These are phyloP conservation scores for Tylopilus orsonianus DNA, from an alignment of 1,284 basidiomycete genomes.

Conservation along the genomic window DNA sequence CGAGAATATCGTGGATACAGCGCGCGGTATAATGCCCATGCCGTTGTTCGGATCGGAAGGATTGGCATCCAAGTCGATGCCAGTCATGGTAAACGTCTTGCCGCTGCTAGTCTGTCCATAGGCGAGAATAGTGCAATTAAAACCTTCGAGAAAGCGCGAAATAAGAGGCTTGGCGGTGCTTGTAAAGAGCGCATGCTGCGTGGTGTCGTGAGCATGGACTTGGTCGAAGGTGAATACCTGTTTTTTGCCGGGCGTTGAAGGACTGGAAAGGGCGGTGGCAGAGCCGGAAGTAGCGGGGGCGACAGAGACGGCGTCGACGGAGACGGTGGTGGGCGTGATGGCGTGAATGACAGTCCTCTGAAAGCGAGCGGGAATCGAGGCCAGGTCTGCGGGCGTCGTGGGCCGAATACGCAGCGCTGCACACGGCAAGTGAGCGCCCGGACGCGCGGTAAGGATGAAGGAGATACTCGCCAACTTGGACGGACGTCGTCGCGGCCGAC, in stretches of 20 bases:
- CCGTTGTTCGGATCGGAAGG: conserved; percentile 71
- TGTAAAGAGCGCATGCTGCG: conserved; percentile 84
- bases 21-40: conserved; percentile 94
- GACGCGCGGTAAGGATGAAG: not conserved
- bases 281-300: conserved; percentile 47
- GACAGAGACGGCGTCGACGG: conserved; percentile 66
- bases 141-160: conserved; percentile 90
- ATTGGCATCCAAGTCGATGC: conserved; percentile 82
- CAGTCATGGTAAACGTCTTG: conserved; percentile 97
- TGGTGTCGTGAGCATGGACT: conserved; percentile 81
- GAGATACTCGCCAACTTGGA: conserved; percentile 75
- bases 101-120: conserved; percentile 98
- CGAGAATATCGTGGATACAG: conserved; percentile 89
- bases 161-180: conserved; percentile 84
- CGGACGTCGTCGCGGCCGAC: conserved; percentile 67
- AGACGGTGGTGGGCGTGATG: conserved; percentile 63
- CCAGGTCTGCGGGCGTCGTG: conserved; percentile 77
- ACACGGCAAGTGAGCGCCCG: conserved; percentile 9
- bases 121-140: conserved; percentile 96
- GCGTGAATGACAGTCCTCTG: conserved; percentile 87
- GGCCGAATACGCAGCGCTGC: conserved; percentile 92
- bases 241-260: conserved; percentile 60
- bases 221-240: conserved; percentile 93
- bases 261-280: conserved; percentile 45
- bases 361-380: conserved; percentile 89